Evolutionary conservation across 192 early-diverging fungal genomes (phyloP).

Genomic region (Backusella tuberculispora): DNA sequence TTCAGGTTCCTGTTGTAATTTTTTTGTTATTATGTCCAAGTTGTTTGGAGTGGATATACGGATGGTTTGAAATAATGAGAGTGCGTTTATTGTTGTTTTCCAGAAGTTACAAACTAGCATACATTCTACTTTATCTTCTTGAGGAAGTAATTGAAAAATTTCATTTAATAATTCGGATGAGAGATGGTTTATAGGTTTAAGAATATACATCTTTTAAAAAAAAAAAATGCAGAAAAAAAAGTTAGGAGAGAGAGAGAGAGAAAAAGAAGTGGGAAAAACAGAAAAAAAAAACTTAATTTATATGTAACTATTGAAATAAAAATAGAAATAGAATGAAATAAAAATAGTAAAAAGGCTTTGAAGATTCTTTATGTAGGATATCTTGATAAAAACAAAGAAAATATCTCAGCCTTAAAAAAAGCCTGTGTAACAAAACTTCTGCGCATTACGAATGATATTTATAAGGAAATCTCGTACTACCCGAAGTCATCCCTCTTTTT

Average conservation of each 20-base stretch:
- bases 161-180: slow-evolving; percentile 1
- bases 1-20: neutral
- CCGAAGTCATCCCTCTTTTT: neutral
- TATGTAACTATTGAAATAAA: neutral
- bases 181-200: neutral
- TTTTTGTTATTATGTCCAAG: neutral
- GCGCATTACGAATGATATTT: neutral
- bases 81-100: neutral
- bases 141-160: neutral
- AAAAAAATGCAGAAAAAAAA: neutral
- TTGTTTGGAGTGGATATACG: neutral
- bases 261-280: neutral
- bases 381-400: neutral
- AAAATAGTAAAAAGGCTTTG: neutral
- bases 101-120: neutral
- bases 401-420: neutral
- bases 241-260: neutral
- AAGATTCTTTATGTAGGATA: neutral
- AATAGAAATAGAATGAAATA: neutral
- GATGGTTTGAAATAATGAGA: neutral
- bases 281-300: neutral
- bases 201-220: neutral
- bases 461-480: neutral
- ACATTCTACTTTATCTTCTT: neutral
- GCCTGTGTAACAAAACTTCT: neutral